phyloP scores from a whole-genome alignment of 2,329 filamentous ascomycete genomes.

The Juglanconis juglandina region DNA sequence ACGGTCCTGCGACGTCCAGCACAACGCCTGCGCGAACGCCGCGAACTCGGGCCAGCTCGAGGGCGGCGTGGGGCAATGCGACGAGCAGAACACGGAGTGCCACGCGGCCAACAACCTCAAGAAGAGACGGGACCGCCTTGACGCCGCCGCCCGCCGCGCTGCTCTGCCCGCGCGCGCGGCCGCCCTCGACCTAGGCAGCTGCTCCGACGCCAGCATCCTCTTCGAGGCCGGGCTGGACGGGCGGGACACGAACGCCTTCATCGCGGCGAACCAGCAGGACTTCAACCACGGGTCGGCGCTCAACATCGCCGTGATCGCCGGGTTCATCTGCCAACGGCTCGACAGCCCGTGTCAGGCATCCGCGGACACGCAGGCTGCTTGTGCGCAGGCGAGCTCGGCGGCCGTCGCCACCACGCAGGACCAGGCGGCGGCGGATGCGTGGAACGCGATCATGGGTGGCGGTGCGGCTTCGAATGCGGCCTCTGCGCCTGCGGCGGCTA shows the following conservation, averaged over 20 bases:
- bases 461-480: constrained; percentile 19
- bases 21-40: constrained; percentile 41
- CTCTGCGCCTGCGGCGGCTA: constrained; percentile 18
- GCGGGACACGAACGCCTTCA: constrained; percentile 39
- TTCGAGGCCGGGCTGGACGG: constrained; percentile 43
- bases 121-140: not conserved
- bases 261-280: constrained; percentile 36
- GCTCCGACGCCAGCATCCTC: constrained; percentile 38
- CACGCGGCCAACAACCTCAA: constrained; percentile 17
- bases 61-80: constrained; percentile 34
- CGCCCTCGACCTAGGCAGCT: constrained; percentile 36
- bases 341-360: constrained; percentile 31
- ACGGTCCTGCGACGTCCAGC: constrained; percentile 43
- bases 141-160: not conserved
- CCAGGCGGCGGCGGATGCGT: constrained; percentile 32
- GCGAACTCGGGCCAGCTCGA: constrained; percentile 33
- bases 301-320: constrained; percentile 44
- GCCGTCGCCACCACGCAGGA: constrained; percentile 26
- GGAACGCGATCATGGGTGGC: constrained; percentile 27
- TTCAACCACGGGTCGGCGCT: constrained; percentile 46
- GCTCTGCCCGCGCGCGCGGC: constrained; percentile 6
- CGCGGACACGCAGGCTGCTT: constrained; percentile 25
- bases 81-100: constrained; percentile 33
- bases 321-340: constrained; percentile 46
- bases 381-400: constrained; percentile 25